Conservation (phyloP, 495 filamentous ascomycete species). For the Lasiosphaeriaceae sp. region DNA sequence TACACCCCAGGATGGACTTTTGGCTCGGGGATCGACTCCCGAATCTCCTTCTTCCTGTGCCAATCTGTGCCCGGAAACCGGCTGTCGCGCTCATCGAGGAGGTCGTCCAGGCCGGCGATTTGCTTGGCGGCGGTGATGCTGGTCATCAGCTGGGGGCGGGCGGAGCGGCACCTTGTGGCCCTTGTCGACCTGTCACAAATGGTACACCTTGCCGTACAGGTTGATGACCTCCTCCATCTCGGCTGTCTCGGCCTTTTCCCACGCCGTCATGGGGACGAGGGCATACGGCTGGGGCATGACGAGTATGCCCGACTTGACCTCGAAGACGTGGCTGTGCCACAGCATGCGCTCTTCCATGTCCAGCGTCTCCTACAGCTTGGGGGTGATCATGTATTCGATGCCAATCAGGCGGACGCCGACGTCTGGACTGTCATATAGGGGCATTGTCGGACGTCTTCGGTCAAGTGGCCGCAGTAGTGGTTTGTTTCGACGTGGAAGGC, state of each 20-base stretch:
- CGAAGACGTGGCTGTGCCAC: slow-evolving; percentile 82
- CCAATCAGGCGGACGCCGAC: slow-evolving; percentile 72
- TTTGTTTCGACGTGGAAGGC: slow-evolving; percentile 85
- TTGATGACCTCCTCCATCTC: slow-evolving; percentile 72
- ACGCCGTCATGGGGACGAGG: slow-evolving; percentile 49
- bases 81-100: slow-evolving; percentile 61
- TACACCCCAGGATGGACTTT: slow-evolving; percentile 51
- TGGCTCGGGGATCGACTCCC: slow-evolving; percentile 57
- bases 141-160: slow-evolving; percentile 70
- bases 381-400: slow-evolving; percentile 89
- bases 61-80: slow-evolving; percentile 57
- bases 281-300: slow-evolving; percentile 69
- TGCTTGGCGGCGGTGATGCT: slow-evolving; percentile 61
- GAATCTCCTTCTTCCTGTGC: slow-evolving; percentile 57
- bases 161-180: slow-evolving; percentile 74
- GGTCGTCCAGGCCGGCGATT: slow-evolving; percentile 54
- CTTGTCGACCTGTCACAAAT: slow-evolving; percentile 83
- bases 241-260: slow-evolving; percentile 72
- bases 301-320: slow-evolving; percentile 83
- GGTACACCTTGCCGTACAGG: slow-evolving; percentile 87
- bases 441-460: slow-evolving; percentile 70
- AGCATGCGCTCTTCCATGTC: slow-evolving; percentile 61
- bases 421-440: slow-evolving; percentile 68
- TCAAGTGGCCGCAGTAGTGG: slow-evolving; percentile 82
- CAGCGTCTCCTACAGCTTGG: slow-evolving; percentile 62